phyloP scores from a whole-genome alignment of 345 rosid species.

The Combretum micranthum region DNA sequence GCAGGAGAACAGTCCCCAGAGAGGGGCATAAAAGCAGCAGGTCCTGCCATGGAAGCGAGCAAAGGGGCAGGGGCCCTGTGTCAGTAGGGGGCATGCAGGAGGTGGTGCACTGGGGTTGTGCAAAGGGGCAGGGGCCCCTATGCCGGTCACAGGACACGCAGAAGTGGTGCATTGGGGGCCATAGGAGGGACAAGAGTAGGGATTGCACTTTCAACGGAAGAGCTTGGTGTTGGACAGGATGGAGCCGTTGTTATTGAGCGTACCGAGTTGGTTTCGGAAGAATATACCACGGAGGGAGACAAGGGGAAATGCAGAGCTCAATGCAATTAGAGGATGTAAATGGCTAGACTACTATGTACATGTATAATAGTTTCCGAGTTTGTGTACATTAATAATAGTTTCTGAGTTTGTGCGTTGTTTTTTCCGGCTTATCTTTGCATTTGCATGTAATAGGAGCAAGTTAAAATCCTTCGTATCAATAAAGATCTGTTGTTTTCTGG shows the following conservation, averaged over 20 bases:
- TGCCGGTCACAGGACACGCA: conserved; percentile 9
- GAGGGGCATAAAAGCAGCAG: neutral
- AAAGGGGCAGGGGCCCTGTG: conserved; percentile 2
- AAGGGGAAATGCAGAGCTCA: conserved; percentile 1
- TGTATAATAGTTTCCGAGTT: too few relatives aligned
- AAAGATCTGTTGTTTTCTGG: too few relatives aligned
- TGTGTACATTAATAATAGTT: too few relatives aligned
- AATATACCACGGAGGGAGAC: neutral
- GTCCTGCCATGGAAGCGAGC: conserved; percentile 1
- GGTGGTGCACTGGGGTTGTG: too few relatives aligned
- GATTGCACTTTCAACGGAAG: conserved; percentile 59
- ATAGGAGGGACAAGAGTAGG: conserved; percentile 71
- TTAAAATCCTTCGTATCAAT: too few relatives aligned
- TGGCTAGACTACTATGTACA: too few relatives aligned
- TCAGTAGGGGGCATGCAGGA: conserved; percentile 10
- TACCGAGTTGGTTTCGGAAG: neutral
- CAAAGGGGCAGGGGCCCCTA: conserved; percentile 1
- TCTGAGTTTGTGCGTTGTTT: too few relatives aligned
- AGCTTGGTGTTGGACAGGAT: conserved; percentile 32
- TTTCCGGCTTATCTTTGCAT: too few relatives aligned
- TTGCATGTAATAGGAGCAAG: too few relatives aligned
- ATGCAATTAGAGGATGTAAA: neutral
- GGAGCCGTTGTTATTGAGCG: neutral
- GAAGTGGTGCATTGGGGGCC: conserved; percentile 39
- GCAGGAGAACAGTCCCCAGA: neutral